These are phyloP conservation scores for Psophocarpus tetragonolobus DNA, from an alignment of 306 rosid genomes.

Conservation along the genomic window DNA sequence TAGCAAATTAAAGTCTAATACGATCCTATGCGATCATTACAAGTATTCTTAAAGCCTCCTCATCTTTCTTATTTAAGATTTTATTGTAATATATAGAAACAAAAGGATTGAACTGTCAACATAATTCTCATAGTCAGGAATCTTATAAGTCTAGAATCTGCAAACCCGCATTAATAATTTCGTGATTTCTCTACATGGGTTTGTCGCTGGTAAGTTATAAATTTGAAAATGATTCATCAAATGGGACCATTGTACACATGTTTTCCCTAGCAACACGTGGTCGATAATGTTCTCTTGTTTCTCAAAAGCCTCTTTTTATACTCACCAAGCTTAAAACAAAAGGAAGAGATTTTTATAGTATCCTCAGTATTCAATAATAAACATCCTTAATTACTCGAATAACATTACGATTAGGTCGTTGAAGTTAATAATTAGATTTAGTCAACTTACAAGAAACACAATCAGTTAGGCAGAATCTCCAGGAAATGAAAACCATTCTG, in stretches of 20 bases:
- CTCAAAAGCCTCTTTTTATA: conserved; percentile 1
- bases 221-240: conserved; percentile 13
- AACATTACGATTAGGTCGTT: neutral
- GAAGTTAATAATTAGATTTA: neutral
- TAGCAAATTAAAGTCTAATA: neutral
- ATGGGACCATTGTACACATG: conserved; percentile 29
- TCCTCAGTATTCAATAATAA: neutral
- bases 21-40: conserved; percentile 7
- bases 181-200: neutral
- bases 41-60: neutral
- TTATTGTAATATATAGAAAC: neutral
- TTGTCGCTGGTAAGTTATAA: neutral
- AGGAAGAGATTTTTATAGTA: neutral
- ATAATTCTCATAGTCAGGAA: neutral
- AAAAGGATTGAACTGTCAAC: neutral
- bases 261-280: conserved; percentile 34
- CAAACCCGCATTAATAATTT: neutral
- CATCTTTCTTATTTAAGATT: neutral
- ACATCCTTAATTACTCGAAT: neutral
- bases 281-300: conserved; percentile 19
- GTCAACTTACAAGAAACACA: conserved; percentile 6
- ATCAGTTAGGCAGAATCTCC: neutral
- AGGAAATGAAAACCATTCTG: neutral
- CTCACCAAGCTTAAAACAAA: neutral
- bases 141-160: neutral